Base-by-base conservation (phyloP, 2,329 filamentous ascomycete genomes). In the Fusarium sp. region DNA sequence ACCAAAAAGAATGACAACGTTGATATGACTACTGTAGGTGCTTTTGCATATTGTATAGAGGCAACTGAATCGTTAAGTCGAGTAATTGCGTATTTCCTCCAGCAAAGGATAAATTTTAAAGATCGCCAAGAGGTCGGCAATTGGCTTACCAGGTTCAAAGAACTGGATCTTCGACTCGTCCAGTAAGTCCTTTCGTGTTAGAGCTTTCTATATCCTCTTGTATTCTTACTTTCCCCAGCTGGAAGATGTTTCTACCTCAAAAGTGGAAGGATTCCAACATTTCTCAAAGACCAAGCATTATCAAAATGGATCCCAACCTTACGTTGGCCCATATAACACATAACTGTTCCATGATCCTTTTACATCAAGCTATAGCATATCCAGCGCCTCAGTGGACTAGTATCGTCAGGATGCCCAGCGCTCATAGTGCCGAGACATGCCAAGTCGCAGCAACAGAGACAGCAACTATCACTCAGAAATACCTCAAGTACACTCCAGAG, bases 301-400 rank as follows among this genome's bases (percentile, higher is more conserved):
- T 73, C 16, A 84, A 84, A 78, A 69, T 74, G 69, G 84, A 86
- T 52, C 84, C 84, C 0, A 86, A 86, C 47, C 74, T 86, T 20
- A 85, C 84, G 0, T 71, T 85, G 0, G 83, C 84, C 0, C 83
- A 86, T 34, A 77, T 84, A 12, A 85, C 83, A 0, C 84, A 86
- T 48, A 85, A 85, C 57, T 81, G 83, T 0, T 83, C 83, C 1
- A 84, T 84, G 76, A 84, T 86, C 25, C 74, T 85, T 0, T 73
- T 86, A 0, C 84, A 86, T 56, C 84, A 86, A 45, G 76, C 77
- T 8, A 84, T 86, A 41, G 84, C 83, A 0, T 85, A 83, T 46
- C 83, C 82, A 0, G 69, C 24, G 4, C 75, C 72, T 1, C 65
- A 65, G 78, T 77, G 78, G 73, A 69, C 46, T 55, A 57, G 61